These are phyloP conservation scores for Asparagopsis taxiformis DNA, from an alignment of 31 red algal species.

Conservation along the genomic window DNA sequence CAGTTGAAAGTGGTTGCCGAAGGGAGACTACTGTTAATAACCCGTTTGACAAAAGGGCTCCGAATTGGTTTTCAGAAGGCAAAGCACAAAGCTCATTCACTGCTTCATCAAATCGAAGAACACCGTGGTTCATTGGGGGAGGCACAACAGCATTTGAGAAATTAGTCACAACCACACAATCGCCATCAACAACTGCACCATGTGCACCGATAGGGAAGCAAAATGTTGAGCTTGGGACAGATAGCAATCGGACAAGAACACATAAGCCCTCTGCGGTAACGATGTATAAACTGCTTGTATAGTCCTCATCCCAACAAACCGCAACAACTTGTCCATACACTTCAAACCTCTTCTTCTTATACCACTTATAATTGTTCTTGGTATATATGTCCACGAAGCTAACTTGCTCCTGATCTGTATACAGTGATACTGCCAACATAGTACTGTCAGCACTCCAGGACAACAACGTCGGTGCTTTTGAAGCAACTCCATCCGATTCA, in stretches of 20 bases:
- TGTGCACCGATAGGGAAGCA: not conserved
- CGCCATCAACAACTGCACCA: conserved; percentile 35
- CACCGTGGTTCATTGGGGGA: conserved; percentile 46
- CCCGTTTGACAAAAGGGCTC: conserved; percentile 22
- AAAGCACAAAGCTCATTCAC: conserved; percentile 17
- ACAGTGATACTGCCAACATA: conserved; percentile 21
- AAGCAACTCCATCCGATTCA: too few relatives aligned
- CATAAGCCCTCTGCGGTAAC: conserved; percentile 1
- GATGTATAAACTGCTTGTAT: conserved; percentile 10
- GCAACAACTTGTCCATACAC: not conserved
- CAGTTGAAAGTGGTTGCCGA: not conserved
- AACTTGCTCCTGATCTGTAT: not conserved
- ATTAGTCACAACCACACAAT: conserved; percentile 16
- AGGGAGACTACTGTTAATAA: not conserved
- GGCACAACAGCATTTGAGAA: conserved; percentile 25
- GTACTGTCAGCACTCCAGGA: conserved; percentile 34
- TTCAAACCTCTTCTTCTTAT: conserved; percentile 27
- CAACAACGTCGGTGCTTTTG: conserved; percentile 2
- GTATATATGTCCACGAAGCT: conserved; percentile 8
- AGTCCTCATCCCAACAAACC: conserved; percentile 58
- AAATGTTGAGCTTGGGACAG: not conserved
- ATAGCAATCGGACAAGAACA: not conserved
- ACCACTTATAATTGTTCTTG: conserved; percentile 55
- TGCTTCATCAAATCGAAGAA: conserved; percentile 4
- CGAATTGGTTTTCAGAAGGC: not conserved